Evolutionary conservation across 306 rosid species (phyloP), one percentile per base, ranked within the genome.

Genomic region (Hippophae tibetana): DNA sequence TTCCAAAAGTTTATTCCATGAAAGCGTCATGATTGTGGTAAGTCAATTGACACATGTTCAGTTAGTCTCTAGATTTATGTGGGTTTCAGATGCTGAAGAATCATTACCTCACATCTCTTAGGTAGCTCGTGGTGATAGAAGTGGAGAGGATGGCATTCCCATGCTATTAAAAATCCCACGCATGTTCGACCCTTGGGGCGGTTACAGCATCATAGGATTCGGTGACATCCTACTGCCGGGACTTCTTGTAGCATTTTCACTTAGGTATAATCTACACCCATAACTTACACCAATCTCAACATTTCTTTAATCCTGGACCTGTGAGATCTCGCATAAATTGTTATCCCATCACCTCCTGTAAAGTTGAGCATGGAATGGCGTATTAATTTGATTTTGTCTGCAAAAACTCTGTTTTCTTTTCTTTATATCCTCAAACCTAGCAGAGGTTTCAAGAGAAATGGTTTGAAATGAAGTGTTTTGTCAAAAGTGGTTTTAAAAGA

Each of bases 11-110:
- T 25, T 93, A 69, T 88, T 93, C 84, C 81, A 71, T 57, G 90
- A 88, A 79, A 93, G 99, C 43, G 99, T 89, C 78, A 93, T 93
- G 99, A 86, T 93, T 75, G 95, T 80, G 99, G 97, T 93, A 75
- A 80, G 99, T 79, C 42, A 38, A 31, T 31, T 31, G 38, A 31
- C 38, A 2, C 38, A 2, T 31, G 38, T 31, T 31, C 4, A 31
- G 5, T 31, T 31, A 31, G 38, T 31, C 38, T 31, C 3, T 31
- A 31, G 38, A 31, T 4, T 53, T 74, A 26, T 52, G 31, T 52
- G 66, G n/a, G 46, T 58, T 67, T 66, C 18, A 54, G 55, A 55
- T 60, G 62, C 64, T 56, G 2, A 25, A 52, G 59, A 43, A 40
- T n/a, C 27, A 31, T 56, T 55, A 45, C 18, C 54, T 43, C 6